phyloP scores from a whole-genome alignment of 345 rosid genomes.

The Gossypium mustelinum region DNA sequence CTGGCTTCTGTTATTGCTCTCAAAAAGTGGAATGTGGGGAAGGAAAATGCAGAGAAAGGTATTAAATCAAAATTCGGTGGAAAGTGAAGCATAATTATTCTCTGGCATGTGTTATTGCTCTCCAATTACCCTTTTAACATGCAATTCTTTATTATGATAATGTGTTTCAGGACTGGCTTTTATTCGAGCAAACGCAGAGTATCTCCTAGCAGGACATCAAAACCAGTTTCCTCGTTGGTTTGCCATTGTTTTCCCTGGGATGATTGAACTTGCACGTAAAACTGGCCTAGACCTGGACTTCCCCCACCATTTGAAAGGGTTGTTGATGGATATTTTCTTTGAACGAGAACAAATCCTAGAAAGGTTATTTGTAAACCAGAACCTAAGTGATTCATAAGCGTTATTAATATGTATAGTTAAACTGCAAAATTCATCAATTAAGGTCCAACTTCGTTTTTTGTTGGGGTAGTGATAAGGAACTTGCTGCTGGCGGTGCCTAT shows the following conservation, averaged over 20 bases:
- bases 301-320: conserved; percentile 5
- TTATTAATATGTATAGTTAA: background rate
- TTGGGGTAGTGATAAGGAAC: conserved; percentile 30
- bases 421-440: background rate
- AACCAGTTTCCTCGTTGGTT: conserved; percentile 52
- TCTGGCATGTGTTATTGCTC: too few species aligned
- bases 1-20: conserved; percentile 54
- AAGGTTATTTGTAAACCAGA: background rate
- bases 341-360: conserved; percentile 22
- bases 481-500: conserved; percentile 25
- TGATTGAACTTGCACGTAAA: conserved; percentile 43
- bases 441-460: background rate
- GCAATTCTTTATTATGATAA: background rate
- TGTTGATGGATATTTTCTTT: conserved; percentile 22
- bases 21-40: conserved; percentile 39
- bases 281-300: conserved; percentile 36
- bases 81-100: background rate
- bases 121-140: background rate
- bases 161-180: conserved; percentile 33
- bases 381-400: background rate
- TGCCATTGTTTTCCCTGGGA: conserved; percentile 41
- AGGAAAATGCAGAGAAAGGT: conserved; percentile 32
- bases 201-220: conserved; percentile 18
- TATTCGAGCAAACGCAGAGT: conserved; percentile 33
- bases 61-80: background rate